phyloP scores from a whole-genome alignment of 495 filamentous ascomycete species.

The Hamigera avellanea region DNA sequence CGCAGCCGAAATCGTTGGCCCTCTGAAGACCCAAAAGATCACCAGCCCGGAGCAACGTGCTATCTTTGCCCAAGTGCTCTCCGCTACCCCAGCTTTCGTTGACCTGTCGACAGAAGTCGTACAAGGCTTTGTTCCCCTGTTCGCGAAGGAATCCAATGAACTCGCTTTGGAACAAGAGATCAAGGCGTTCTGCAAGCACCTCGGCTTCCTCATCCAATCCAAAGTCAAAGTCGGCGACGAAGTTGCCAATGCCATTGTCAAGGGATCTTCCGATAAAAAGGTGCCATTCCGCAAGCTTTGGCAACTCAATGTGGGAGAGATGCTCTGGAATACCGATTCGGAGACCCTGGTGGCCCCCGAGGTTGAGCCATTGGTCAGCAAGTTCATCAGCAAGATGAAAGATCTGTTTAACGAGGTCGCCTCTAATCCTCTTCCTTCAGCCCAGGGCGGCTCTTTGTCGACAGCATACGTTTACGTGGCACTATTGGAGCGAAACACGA shows the following conservation, averaged over 20 bases:
- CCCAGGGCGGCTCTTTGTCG: slow-evolving; percentile 64
- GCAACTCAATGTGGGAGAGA: slow-evolving; percentile 61
- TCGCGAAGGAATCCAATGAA: slow-evolving; percentile 80
- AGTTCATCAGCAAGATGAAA: slow-evolving; percentile 53
- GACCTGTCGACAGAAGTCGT: slow-evolving; percentile 54
- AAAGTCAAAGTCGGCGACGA: slow-evolving; percentile 47
- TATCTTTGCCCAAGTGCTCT: slow-evolving; percentile 66
- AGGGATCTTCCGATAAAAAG: slow-evolving; percentile 78
- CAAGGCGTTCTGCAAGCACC: slow-evolving; percentile 50
- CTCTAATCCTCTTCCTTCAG: slow-evolving; percentile 61
- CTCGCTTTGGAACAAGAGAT: slow-evolving; percentile 64
- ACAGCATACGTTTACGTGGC: slow-evolving; percentile 64
- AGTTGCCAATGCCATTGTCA: slow-evolving; percentile 57
- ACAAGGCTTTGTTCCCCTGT: slow-evolving; percentile 47
- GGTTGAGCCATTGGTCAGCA: slow-evolving; percentile 26
- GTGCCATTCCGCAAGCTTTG: slow-evolving; percentile 67
- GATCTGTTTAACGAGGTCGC: slow-evolving; percentile 64
- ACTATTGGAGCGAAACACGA: slow-evolving; percentile 30
- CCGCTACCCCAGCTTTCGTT: slow-evolving; percentile 42
- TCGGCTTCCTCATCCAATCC: slow-evolving; percentile 45
- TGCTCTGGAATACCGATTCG: slow-evolving; percentile 50
- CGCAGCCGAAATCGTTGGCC: slow-evolving; percentile 61
- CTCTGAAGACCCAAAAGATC: slow-evolving; percentile 71
- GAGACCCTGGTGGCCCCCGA: slow-evolving; percentile 32
- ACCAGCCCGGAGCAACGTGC: slow-evolving; percentile 70